These are phyloP conservation scores for Hypoxylon fuscum DNA, from an alignment of 495 filamentous ascomycete genomes.

Conservation along the genomic window DNA sequence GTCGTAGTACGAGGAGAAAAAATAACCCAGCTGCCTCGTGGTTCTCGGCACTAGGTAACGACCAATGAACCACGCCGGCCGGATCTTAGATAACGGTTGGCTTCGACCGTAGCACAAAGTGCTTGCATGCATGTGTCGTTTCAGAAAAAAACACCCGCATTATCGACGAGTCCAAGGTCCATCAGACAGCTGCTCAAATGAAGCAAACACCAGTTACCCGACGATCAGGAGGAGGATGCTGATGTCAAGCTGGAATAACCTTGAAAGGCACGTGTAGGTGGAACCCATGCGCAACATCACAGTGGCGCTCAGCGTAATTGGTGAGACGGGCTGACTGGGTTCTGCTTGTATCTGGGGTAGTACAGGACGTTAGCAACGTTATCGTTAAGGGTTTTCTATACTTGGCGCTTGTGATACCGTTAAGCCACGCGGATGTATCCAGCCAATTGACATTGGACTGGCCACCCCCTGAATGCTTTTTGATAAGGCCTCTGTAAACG, in stretches of 20 bases:
- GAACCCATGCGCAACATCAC: slow-evolving; percentile 7
- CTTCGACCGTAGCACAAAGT: slow-evolving; percentile 26
- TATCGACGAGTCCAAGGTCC: not conserved
- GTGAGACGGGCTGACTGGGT: not conserved
- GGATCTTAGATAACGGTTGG: slow-evolving; percentile 13
- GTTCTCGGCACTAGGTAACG: slow-evolving; percentile 25
- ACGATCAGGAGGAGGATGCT: slow-evolving; percentile 2
- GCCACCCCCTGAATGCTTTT: not conserved
- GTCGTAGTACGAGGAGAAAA: slow-evolving; percentile 3
- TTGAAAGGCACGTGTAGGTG: slow-evolving; percentile 26
- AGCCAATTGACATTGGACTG: too few relatives aligned
- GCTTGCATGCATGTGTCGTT: slow-evolving; percentile 21
- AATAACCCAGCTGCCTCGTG: slow-evolving; percentile 13
- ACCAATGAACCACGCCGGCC: slow-evolving; percentile 6
- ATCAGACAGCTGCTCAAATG: not conserved
- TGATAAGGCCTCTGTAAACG: slow-evolving; percentile 3
- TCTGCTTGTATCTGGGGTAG: slow-evolving; percentile 12
- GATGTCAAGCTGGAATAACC: slow-evolving; percentile 7
- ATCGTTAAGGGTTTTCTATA: slow-evolving; percentile 19
- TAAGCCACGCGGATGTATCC: slow-evolving; percentile 5
- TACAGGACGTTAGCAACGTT: slow-evolving; percentile 5
- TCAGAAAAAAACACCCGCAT: slow-evolving; percentile 14
- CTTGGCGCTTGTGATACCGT: slow-evolving; percentile 18
- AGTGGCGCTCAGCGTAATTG: not conserved
- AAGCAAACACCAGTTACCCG: slow-evolving; percentile 15